These are phyloP conservation scores for Dryas alaskensis DNA, from an alignment of 306 rosid genomes.

Conservation along the genomic window DNA sequence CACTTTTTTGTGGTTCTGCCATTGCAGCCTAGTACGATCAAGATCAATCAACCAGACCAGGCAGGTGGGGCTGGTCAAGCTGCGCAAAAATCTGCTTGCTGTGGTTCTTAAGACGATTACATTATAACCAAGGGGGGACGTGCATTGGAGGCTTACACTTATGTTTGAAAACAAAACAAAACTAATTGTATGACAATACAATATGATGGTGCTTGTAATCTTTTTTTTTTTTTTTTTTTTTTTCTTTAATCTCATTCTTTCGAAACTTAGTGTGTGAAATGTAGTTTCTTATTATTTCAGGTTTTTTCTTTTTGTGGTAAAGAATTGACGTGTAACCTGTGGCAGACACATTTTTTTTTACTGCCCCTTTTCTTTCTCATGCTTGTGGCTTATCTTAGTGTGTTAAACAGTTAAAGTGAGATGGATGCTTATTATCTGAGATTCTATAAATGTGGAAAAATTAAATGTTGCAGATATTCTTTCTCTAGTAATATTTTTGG, in stretches of 20 bases:
- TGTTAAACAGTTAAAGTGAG: not conserved
- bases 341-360: constrained; percentile 18
- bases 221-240: constrained; percentile 8
- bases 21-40: constrained; percentile 67
- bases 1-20: constrained; percentile 16
- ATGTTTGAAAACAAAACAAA: constrained; percentile 25
- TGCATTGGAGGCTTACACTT: constrained; percentile 22
- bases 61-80: constrained; percentile 51
- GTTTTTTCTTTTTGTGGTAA: constrained; percentile 15
- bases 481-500: too few relatives aligned
- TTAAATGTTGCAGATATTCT: too few relatives aligned
- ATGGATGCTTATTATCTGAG: not conserved
- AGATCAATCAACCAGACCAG: constrained; percentile 62
- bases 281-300: constrained; percentile 42
- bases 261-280: constrained; percentile 43
- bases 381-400: constrained; percentile 12
- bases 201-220: constrained; percentile 47
- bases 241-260: constrained; percentile 42
- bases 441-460: not conserved
- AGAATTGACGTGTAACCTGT: constrained; percentile 22
- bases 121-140: constrained; percentile 16
- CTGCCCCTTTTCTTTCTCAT: constrained; percentile 3
- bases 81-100: constrained; percentile 67
- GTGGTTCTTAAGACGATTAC: constrained; percentile 56
- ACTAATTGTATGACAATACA: constrained; percentile 45